Percentiles rank a stretch among this genome's conserved stretches.
Conservation (phyloP, 2,329 filamentous ascomycete genomes). For the Coniochaeta prunicola region DNA sequence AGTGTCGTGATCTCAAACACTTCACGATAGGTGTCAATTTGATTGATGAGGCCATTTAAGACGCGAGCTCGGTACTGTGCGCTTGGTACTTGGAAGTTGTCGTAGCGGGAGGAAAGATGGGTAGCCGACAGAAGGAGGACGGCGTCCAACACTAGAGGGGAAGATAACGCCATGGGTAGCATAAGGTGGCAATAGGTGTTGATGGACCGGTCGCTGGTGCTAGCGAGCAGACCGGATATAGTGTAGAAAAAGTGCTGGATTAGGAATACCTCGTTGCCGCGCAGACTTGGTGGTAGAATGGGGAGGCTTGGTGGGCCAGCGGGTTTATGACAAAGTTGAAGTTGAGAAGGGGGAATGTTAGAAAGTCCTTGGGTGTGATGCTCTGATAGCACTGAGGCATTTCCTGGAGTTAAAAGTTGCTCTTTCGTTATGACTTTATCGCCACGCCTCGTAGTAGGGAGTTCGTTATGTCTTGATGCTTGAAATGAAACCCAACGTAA, state of each 20-base stretch:
- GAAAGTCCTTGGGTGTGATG: background rate
- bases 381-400: background rate
- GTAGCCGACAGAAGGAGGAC: background rate
- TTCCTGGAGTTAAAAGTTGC: background rate
- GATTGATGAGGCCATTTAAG: background rate
- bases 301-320: background rate
- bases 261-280: background rate
- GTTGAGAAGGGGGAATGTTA: background rate
- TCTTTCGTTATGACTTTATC: background rate
- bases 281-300: background rate
- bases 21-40: background rate
- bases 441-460: background rate
- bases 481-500: background rate
- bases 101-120: background rate
- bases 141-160: background rate
- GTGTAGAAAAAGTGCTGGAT: background rate
- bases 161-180: background rate
- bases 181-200: background rate
- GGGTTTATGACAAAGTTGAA: background rate
- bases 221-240: background rate
- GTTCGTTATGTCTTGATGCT: background rate
- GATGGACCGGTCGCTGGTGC: background rate
- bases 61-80: background rate
- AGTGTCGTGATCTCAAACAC: background rate
- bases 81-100: background rate